Percentiles rank a stretch among this genome's conserved stretches.
phyloP scores from a whole-genome alignment of 495 filamentous ascomycete species.

The Daldinia concentrica region DNA sequence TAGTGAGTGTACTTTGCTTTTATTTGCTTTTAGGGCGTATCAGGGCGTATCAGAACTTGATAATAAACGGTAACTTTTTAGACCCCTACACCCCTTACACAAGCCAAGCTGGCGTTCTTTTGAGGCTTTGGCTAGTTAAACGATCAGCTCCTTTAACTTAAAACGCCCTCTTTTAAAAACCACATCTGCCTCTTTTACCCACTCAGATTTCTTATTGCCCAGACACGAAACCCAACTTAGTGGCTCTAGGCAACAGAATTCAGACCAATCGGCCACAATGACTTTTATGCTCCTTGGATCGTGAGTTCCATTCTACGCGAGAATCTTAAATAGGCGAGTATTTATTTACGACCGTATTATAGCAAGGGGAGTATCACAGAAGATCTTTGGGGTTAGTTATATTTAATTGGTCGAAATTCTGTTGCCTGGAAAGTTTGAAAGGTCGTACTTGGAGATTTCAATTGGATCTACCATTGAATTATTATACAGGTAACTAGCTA shows the following conservation, averaged over 20 bases:
- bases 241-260: slow-evolving; percentile 1
- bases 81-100: background rate
- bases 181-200: slow-evolving; percentile 10
- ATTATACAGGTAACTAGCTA: background rate
- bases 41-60: background rate
- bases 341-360: background rate
- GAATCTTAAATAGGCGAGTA: background rate
- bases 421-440: background rate
- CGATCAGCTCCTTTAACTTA: background rate
- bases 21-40: background rate
- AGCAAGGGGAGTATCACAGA: background rate
- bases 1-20: background rate
- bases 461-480: background rate
- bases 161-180: background rate
- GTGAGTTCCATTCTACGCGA: background rate
- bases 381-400: background rate
- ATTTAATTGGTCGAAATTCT: background rate
- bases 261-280: background rate
- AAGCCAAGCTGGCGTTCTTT: background rate
- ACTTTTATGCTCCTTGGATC: background rate
- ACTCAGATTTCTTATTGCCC: background rate
- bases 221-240: background rate
- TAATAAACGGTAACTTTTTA: background rate
- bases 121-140: background rate
- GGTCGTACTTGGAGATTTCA: too few species aligned